Evolutionary conservation across 2,329 filamentous ascomycete species (phyloP), one percentile per base, ranked within the genome.

Genomic region (Trichoderma aggressivum): DNA sequence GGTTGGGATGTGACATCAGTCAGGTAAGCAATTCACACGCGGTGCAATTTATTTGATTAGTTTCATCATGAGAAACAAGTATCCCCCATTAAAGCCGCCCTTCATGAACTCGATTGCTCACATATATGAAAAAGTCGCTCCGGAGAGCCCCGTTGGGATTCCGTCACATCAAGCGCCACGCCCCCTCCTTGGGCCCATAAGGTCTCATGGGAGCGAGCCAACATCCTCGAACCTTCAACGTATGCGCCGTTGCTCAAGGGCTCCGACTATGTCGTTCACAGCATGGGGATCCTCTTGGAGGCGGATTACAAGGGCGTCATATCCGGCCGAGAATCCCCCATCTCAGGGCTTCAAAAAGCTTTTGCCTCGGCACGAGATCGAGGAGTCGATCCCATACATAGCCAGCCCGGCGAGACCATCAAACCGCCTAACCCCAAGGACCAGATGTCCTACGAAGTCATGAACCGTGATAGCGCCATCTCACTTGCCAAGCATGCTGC

Each of bases 301-400:
- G 94, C 94, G 63, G 96, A 99, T 84, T 99, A 99, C 88, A 99
- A 99, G 83, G 92, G 92, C 75, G 91, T 97, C 18, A 80, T 99
- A 30, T 91, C 90, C 24, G 96, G 96, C 64, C 90, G 88, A 72
- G 94, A 97, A 77, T 94, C 92, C 0, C 90, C 94, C n/a, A 82
- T 97, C 66, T 82, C 89, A 7, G 95, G 94, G 1, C 84, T 99
- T 16, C 88, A 89, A 73, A 90, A 91, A 76, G 93, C 94, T 30
- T 97, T 98, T 80, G 89, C 90, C 65, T 80, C 88, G 1, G 86
- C 87, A 2, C 91, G 91, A 39, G 85, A 82, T 77, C 87, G 89
- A 70, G 88, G 89, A 68, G 86, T 84, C 69, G 92, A 97, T 79
- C 93, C 93, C 2, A 84, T 97, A 21, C 87, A 91, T 72, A 86